phyloP scores from a whole-genome alignment of 2,329 filamentous ascomycete species.

The Alternaria metachromatica region DNA sequence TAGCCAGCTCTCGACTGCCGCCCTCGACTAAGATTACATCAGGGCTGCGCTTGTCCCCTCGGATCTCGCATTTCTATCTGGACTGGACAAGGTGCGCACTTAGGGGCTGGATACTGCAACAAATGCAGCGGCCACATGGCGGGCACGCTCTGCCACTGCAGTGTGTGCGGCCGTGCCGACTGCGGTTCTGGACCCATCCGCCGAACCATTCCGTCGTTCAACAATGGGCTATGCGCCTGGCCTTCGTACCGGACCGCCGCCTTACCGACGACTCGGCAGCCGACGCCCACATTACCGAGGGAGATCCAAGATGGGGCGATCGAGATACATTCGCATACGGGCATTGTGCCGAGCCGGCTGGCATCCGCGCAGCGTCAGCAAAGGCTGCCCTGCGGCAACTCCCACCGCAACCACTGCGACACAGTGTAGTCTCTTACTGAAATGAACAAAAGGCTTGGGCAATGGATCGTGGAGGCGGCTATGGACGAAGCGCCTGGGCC shows the following conservation, averaged over 20 bases:
- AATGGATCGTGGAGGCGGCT: not conserved
- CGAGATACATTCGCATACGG: not conserved
- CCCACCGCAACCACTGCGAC: fast-evolving
- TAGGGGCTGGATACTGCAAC: not conserved
- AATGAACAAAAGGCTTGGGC: not conserved
- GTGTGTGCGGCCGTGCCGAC: too few species aligned
- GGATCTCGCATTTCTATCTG: not conserved
- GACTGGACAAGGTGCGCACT: not conserved
- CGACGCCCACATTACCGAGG: not conserved
- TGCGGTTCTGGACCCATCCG: not conserved
- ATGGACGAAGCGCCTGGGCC: not conserved
- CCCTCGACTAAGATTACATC: not conserved
- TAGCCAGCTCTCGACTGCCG: not conserved
- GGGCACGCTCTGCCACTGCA: too few species aligned
- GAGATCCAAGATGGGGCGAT: not conserved
- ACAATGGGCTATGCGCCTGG: not conserved
- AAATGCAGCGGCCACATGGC: not conserved
- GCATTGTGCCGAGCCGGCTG: not conserved
- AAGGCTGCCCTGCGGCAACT: not conserved
- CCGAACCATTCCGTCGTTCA: not conserved
- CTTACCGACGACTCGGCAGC: not conserved
- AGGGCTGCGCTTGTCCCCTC: not conserved
- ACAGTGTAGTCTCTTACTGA: not conserved
- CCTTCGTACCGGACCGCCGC: not conserved
- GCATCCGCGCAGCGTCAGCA: not conserved